Evolutionary conservation across 345 rosid genomes (phyloP).

Genomic region (Citrus reticulata): DNA sequence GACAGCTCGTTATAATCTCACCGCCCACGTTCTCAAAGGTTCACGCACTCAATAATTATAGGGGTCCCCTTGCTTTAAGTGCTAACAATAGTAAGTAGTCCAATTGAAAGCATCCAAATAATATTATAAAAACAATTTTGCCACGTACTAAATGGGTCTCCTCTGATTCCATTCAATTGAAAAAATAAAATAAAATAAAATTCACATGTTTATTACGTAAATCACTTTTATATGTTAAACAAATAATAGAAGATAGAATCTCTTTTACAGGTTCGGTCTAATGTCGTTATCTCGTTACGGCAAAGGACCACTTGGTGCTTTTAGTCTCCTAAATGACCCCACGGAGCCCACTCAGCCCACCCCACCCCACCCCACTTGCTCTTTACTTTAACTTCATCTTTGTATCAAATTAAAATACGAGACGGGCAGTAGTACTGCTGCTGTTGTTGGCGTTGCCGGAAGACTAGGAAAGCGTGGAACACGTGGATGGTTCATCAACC

Average conservation of each 20-base stretch:
- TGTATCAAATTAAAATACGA: background rate
- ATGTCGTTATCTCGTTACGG: background rate
- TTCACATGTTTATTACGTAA: no score
- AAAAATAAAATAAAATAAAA: no score
- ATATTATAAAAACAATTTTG: no score
- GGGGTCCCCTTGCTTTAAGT: background rate
- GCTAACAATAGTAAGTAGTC: background rate
- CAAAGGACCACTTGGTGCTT: background rate
- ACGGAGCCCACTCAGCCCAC: background rate
- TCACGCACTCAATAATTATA: background rate
- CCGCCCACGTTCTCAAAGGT: background rate
- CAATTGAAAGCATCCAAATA: background rate
- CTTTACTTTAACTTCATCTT: no score
- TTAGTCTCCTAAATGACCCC: background rate
- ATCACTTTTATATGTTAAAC: no score
- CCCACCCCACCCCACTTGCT: background rate
- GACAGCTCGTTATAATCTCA: background rate
- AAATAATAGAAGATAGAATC: background rate
- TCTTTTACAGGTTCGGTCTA: background rate
- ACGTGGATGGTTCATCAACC: background rate
- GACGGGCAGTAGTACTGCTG: background rate
- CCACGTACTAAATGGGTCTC: no score
- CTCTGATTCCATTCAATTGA: no score
- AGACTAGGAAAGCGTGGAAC: background rate
- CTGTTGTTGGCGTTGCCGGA: background rate